Conservation (phyloP, 352 stramenopile species). For the Phytopythium cucurbitacearum region DNA sequence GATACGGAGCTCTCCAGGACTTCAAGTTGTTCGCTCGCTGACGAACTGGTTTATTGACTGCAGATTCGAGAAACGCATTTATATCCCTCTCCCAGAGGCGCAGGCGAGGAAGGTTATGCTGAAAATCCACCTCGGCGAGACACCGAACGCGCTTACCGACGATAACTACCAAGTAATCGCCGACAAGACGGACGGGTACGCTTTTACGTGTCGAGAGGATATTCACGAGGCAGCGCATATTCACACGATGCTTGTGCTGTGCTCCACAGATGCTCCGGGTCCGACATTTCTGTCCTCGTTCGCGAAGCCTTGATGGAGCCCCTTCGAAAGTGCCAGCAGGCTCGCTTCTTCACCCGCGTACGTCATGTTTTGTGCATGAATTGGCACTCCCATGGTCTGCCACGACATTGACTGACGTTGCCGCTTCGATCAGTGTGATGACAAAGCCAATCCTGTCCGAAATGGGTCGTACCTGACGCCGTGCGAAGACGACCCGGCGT, state of each 20-base stretch:
- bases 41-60: constrained; percentile 4
- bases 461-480: constrained; percentile 77
- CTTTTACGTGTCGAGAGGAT: background rate
- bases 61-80: constrained; percentile 98
- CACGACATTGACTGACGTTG: background rate
- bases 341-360: constrained; percentile 89
- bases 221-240: background rate
- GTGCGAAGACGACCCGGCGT: constrained; percentile 80
- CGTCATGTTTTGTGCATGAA: background rate
- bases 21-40: background rate
- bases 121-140: constrained; percentile 97
- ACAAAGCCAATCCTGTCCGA: constrained; percentile 50
- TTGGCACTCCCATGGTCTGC: background rate
- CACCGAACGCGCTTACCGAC: constrained; percentile 91
- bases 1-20: background rate
- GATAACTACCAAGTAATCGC: constrained; percentile 93
- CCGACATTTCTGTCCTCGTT: constrained; percentile 96
- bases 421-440: constrained; percentile 54
- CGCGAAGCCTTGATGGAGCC: constrained; percentile 98
- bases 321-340: constrained; percentile 95
- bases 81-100: constrained; percentile 96
- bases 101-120: constrained; percentile 94
- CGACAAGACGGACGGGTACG: constrained; percentile 90
- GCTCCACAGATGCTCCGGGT: constrained; percentile 80
- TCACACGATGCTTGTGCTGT: background rate